phyloP scores from a whole-genome alignment of 768 basidiomycete genomes.

The Auricularia sp. region DNA sequence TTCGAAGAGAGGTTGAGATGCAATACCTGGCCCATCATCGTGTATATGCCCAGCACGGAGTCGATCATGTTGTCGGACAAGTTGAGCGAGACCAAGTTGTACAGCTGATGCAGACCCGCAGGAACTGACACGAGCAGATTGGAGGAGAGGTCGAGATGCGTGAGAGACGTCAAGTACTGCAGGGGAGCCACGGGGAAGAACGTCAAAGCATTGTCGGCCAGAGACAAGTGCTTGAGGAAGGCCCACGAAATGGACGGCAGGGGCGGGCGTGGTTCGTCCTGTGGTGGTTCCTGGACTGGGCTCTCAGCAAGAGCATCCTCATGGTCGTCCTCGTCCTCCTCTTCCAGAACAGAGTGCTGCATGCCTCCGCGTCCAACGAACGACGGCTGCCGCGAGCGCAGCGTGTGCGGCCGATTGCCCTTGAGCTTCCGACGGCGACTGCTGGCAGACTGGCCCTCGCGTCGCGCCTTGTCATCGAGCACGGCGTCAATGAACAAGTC shows the following conservation, averaged over 20 bases:
- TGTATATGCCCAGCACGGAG: slow-evolving; percentile 82
- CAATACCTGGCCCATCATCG: slow-evolving; percentile 65
- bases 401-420: slow-evolving; percentile 12
- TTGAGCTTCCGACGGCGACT: slow-evolving; percentile 34
- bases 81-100: slow-evolving; percentile 82
- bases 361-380: slow-evolving; percentile 36
- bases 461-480: slow-evolving; percentile 59
- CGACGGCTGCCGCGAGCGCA: slow-evolving; percentile 30
- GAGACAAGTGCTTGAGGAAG: slow-evolving; percentile 61
- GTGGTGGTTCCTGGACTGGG: slow-evolving; percentile 1
- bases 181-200: slow-evolving; percentile 63
- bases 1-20: slow-evolving; percentile 76
- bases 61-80: slow-evolving; percentile 97
- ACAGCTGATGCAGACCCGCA: slow-evolving; percentile 57
- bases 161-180: slow-evolving; percentile 59
- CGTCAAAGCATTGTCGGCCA: slow-evolving; percentile 73
- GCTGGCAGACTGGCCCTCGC: slow-evolving; percentile 43
- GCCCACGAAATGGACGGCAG: slow-evolving; percentile 63
- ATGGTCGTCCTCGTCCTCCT: slow-evolving; percentile 24
- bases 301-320: slow-evolving; percentile 13
- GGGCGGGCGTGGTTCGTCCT: slow-evolving; percentile 21
- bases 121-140: slow-evolving; percentile 89
- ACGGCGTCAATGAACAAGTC: slow-evolving; percentile 71
- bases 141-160: slow-evolving; percentile 80
- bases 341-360: slow-evolving; percentile 50